These are phyloP conservation scores for Xerocomellus intermedius DNA, from an alignment of 768 basidiomycete species.

Conservation along the genomic window DNA sequence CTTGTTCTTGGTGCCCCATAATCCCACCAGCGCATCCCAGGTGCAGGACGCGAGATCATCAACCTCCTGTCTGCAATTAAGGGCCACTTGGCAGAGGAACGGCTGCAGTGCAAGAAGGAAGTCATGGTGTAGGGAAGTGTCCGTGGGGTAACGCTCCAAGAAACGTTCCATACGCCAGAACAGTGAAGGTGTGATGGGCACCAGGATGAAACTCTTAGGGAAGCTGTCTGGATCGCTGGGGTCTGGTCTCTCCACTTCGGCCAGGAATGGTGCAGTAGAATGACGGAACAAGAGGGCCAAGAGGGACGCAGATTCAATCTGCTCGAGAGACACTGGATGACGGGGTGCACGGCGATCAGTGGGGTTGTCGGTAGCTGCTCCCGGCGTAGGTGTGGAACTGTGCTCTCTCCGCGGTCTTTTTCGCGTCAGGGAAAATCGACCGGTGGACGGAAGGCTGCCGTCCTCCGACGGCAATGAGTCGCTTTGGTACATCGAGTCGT, in stretches of 20 bases:
- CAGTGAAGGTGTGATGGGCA: constrained; percentile 41
- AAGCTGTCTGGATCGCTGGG: constrained; percentile 27
- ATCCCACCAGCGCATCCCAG: constrained; percentile 61
- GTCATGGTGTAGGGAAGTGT: constrained; percentile 78
- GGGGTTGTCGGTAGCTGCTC: constrained; percentile 17
- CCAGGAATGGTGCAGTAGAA: constrained; percentile 56
- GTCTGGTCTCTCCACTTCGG: constrained; percentile 31
- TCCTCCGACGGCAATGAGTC: constrained; percentile 32
- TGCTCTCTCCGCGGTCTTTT: constrained; percentile 27
- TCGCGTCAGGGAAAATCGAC: constrained; percentile 12
- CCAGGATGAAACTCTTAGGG: constrained; percentile 28
- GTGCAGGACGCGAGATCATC: constrained; percentile 56
- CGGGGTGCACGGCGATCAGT: constrained; percentile 23
- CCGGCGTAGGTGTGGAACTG: constrained; percentile 23
- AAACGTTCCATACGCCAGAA: constrained; percentile 62
- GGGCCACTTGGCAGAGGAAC: constrained; percentile 68
- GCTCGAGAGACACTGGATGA: constrained; percentile 48
- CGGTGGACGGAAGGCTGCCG: constrained; percentile 33
- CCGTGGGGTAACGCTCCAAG: constrained; percentile 60
- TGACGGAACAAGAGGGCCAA: constrained; percentile 60
- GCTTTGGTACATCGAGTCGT: constrained; percentile 34
- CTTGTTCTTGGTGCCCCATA: constrained; percentile 82
- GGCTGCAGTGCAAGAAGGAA: constrained; percentile 68
- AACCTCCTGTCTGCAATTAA: constrained; percentile 67
- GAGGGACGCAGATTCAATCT: constrained; percentile 69